phyloP scores from a whole-genome alignment of 768 basidiomycete species.

The Albatrellus ellisii region DNA sequence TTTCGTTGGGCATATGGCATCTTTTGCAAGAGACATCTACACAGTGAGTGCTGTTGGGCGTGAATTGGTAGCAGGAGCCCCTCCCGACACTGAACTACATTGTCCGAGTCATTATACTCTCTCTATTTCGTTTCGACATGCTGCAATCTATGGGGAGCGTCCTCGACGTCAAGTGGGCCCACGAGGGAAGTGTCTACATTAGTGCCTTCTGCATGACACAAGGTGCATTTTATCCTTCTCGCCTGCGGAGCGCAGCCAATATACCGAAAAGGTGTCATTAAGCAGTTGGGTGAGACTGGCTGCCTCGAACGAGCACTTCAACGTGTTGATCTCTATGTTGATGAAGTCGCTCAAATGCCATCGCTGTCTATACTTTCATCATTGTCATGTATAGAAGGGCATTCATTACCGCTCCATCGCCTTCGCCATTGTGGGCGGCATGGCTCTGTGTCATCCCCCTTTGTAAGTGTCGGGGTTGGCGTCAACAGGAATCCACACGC shows the following conservation, averaged over 20 bases:
- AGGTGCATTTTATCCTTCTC: conserved; percentile 15
- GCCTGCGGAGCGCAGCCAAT: background rate
- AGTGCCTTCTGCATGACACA: conserved; percentile 26
- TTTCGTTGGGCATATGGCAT: conserved; percentile 3
- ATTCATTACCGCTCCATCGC: conserved; percentile 18
- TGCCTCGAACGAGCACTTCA: conserved; percentile 10
- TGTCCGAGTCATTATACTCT: conserved; percentile 2
- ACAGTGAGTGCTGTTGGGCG: conserved; percentile 19
- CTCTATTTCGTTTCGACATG: conserved; percentile 21
- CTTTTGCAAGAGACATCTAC: conserved; percentile 25
- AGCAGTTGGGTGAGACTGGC: conserved; percentile 30
- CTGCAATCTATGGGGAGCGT: conserved; percentile 26
- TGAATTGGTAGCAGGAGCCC: too few relatives aligned
- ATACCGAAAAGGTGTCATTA: conserved; percentile 20
- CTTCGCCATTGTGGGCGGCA: conserved; percentile 1
- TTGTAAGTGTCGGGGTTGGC: conserved; percentile 23
- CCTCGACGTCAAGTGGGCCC: conserved; percentile 25
- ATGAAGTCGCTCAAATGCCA: conserved; percentile 9
- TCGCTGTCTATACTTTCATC: conserved; percentile 29
- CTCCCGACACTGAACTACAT: conserved; percentile 9
- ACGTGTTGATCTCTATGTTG: conserved; percentile 16
- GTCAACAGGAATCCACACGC: background rate
- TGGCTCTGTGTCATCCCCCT: conserved; percentile 18
- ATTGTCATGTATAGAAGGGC: conserved; percentile 22
- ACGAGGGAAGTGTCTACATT: conserved; percentile 20